Conservation (phyloP, 2,329 filamentous ascomycete genomes). For the Neonectria faginata region DNA sequence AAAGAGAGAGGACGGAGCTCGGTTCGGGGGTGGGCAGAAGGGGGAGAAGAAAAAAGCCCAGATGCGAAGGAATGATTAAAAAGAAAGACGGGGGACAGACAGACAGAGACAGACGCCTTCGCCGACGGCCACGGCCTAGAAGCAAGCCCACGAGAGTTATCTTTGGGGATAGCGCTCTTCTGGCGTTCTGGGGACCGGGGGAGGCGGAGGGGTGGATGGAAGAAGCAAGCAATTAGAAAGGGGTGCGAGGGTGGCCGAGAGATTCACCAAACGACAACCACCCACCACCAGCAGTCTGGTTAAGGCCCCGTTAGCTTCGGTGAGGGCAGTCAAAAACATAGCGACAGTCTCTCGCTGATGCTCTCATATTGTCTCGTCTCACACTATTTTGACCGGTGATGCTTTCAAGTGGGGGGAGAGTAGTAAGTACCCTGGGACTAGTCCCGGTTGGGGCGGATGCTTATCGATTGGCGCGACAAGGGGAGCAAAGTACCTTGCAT, state of each 20-base stretch:
- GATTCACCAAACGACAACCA: background rate
- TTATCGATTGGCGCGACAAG: conserved; percentile 35
- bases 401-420: conserved; percentile 28
- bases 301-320: background rate
- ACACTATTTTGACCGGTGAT: conserved; percentile 5
- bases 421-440: conserved; percentile 29
- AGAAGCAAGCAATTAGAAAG: conserved; percentile 11
- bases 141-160: conserved; percentile 22
- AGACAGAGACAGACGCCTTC: conserved; percentile 7
- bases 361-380: background rate
- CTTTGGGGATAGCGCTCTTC: conserved; percentile 22
- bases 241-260: conserved; percentile 1
- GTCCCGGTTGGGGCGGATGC: conserved; percentile 33
- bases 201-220: background rate
- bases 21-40: conserved; percentile 1
- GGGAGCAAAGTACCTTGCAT: conserved; percentile 12
- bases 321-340: background rate
- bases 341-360: background rate
- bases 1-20: conserved; percentile 9
- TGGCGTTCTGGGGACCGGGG: conserved; percentile 1
- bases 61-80: conserved; percentile 29
- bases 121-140: conserved; percentile 26
- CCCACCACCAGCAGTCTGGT: conserved; percentile 7
- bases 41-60: conserved; percentile 13
- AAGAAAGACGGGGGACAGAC: background rate